Conservation (phyloP, 1,284 basidiomycete species). For the Heterobasidion occidentale region DNA sequence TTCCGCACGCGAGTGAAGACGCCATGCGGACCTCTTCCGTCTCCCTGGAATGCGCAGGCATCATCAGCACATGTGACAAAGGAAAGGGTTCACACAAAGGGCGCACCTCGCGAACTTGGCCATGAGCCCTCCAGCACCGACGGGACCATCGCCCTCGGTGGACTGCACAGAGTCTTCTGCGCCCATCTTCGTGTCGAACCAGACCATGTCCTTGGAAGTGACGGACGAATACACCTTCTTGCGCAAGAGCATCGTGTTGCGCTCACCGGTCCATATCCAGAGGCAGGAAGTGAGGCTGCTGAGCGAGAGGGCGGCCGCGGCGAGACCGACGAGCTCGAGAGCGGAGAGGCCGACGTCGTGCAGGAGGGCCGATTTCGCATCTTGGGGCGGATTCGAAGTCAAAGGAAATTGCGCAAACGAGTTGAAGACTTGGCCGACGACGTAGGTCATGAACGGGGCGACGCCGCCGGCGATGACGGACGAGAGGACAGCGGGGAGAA, state of each 20-base stretch:
- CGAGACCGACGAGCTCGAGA: constrained; percentile 67
- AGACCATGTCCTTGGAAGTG: constrained; percentile 67
- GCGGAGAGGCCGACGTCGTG: constrained; percentile 53
- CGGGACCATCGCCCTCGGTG: constrained; percentile 41
- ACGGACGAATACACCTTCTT: constrained; percentile 67
- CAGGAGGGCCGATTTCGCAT: constrained; percentile 47
- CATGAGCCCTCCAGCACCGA: constrained; percentile 91
- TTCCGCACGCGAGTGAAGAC: constrained; percentile 70
- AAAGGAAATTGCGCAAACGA: constrained; percentile 60
- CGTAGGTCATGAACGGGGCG: constrained; percentile 89
- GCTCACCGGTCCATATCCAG: constrained; percentile 89
- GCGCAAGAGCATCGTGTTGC: constrained; percentile 66
- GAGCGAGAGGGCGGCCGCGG: constrained; percentile 61
- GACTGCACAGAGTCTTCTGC: constrained; percentile 41
- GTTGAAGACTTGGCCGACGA: constrained; percentile 83
- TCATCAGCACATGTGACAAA: background rate
- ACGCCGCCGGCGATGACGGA: constrained; percentile 71
- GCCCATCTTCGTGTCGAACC: constrained; percentile 85
- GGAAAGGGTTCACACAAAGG: background rate
- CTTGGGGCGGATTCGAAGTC: constrained; percentile 33
- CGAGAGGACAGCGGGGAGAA: constrained; percentile 67
- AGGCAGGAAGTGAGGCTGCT: constrained; percentile 70
- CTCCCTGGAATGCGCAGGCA: constrained; percentile 49
- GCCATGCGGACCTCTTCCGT: constrained; percentile 91
- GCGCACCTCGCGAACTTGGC: constrained; percentile 84